Evolutionary conservation across 148 eudicot species (phyloP).

Genomic region (Silene uniflora): DNA sequence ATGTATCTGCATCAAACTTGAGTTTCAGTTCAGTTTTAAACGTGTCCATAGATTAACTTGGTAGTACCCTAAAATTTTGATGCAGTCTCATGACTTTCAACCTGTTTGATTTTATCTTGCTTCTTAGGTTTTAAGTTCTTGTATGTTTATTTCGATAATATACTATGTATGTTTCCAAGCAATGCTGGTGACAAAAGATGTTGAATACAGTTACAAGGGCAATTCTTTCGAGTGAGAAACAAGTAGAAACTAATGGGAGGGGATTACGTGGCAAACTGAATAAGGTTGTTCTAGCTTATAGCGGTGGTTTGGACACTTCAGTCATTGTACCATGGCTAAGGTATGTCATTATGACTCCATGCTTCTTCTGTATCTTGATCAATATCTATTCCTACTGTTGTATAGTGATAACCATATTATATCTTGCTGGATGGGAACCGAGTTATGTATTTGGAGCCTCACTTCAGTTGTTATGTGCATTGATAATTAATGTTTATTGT

Average conservation of each 20-base stretch:
- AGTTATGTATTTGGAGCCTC: background rate
- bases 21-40: background rate
- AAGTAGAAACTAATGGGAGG: constrained; percentile 37
- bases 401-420: background rate
- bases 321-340: constrained; percentile 99
- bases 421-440: background rate
- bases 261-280: constrained; percentile 69
- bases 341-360: constrained; percentile 42
- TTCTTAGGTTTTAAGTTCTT: background rate
- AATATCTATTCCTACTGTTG: background rate
- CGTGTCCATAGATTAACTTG: background rate
- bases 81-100: background rate
- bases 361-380: background rate
- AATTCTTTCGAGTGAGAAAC: constrained; percentile 52
- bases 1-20: background rate
- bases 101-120: background rate
- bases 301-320: constrained; percentile 97
- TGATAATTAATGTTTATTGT: constrained; percentile 3
- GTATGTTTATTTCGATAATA: background rate
- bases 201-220: constrained; percentile 47
- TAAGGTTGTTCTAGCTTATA: constrained; percentile 94
- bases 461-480: background rate
- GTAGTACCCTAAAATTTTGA: background rate
- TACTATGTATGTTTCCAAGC: background rate
- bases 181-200: constrained; percentile 8